Conservation (phyloP, 352 stramenopile genomes). For the Thalassiosira delicatula region DNA sequence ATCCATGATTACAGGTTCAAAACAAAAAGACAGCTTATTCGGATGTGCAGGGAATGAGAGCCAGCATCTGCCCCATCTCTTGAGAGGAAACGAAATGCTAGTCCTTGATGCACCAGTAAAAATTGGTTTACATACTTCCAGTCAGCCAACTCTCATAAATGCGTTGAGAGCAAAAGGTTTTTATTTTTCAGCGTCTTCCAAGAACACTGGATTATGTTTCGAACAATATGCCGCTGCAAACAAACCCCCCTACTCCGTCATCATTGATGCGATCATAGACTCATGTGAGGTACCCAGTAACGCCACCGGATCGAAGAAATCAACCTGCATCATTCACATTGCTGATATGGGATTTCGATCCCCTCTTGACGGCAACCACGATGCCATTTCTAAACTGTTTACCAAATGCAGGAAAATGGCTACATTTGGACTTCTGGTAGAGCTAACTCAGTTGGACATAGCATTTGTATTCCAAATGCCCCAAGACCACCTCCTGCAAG, state of each 20-base stretch:
- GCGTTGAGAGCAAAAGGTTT: neutral
- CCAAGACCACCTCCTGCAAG: neutral
- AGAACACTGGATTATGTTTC: conserved; percentile 11
- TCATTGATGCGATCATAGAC: conserved; percentile 3
- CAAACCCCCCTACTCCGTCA: neutral
- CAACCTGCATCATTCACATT: neutral
- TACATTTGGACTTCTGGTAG: neutral
- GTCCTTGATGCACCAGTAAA: conserved; percentile 11
- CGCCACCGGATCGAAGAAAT: neutral
- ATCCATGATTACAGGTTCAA: neutral
- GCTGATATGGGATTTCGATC: neutral
- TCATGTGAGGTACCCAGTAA: neutral
- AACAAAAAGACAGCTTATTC: conserved; percentile 4
- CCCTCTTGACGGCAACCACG: neutral
- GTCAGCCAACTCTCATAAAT: neutral
- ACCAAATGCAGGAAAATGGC: neutral
- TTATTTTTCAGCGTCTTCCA: neutral
- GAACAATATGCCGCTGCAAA: neutral
- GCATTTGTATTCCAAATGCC: neutral
- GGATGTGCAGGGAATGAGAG: neutral
- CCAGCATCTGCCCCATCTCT: neutral
- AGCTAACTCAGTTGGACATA: conserved; percentile 5
- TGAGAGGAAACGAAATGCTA: conserved; percentile 9
- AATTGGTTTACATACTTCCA: conserved; percentile 5
- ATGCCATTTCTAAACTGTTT: too few relatives aligned